Base-by-base conservation (phyloP, 2,329 filamentous ascomycete species). In the Botrytis elliptica region DNA sequence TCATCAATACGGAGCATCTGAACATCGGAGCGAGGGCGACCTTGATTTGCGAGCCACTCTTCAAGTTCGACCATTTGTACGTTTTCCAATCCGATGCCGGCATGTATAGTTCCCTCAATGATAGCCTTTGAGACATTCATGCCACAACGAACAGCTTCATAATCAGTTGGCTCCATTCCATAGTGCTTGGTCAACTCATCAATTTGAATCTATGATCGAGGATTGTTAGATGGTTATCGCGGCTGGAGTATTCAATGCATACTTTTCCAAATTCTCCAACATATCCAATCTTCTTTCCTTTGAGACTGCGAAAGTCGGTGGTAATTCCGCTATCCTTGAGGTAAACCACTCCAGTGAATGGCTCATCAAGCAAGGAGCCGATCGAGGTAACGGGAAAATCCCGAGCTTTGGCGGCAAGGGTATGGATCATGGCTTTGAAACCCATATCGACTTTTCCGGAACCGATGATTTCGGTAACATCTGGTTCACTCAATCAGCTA, bases 391-490 rank as follows among this genome's bases (percentile, higher is more conserved):
- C 89, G 0, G 92, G 92, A 81, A 93, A 94, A 83, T 87, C 85
- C 75, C 92, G 91, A 57, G 92, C 92, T 83, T 93, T 93, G 81
- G 92, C 92, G 73, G 91, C 92, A 74, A 94, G 87, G 14, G 92
- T 94, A 80, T 94, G 92, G 77, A 94, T 94, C 92, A 94, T 94
- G 77, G 92, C 92, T 83, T 94, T 94, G 87, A 93, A 93, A 63
- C 92, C 92, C 79, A 94, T 88, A 80, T 94, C 91, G 68, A 93
- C 90, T 80, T 93, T 93, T 75, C 89, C 90, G 72, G 87, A 90
- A 74, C 92, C 92, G 77, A 94, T 92, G 82, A 94, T 93, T 82
- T 94, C 92, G 75, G 92, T 94, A 76, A 94, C 92, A 85, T 94
- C 92, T 87, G 38, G n/a, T 70, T 33, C 29, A 49, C 73, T 33